A percentile compares a stretch with the other conserved stretches of the same genome.
phyloP scores from a whole-genome alignment of 495 filamentous ascomycete genomes.

The Parachaetomium inaequale region DNA sequence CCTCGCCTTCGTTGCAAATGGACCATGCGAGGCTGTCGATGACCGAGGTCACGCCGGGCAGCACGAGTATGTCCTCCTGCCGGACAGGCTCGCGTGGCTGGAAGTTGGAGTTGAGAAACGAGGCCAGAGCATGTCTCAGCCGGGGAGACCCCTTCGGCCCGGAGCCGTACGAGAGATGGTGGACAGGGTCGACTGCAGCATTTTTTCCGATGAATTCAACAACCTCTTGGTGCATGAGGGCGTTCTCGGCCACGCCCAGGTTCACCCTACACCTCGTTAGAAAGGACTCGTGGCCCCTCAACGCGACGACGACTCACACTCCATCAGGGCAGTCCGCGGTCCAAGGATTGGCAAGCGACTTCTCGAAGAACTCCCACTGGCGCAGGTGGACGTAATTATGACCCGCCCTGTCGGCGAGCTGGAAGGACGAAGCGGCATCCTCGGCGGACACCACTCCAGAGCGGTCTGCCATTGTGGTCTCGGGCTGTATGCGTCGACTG shows the following conservation, averaged over 20 bases:
- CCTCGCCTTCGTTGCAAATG: slow-evolving; percentile 32
- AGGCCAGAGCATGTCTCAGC: slow-evolving; percentile 27
- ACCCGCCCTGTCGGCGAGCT: slow-evolving; percentile 11
- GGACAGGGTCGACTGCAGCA: slow-evolving; percentile 15
- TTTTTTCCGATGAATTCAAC: slow-evolving; percentile 23
- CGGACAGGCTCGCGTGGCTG: slow-evolving; percentile 14
- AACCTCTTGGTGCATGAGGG: slow-evolving; percentile 22
- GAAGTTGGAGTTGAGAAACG: slow-evolving; percentile 31
- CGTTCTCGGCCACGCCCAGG: slow-evolving; percentile 25
- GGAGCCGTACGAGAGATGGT: slow-evolving; percentile 32
- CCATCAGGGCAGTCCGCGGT: slow-evolving; percentile 19
- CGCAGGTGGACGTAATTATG: slow-evolving; percentile 14
- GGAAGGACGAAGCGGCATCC: slow-evolving; percentile 3
- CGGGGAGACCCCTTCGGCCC: slow-evolving; percentile 27
- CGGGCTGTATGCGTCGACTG: too few species aligned
- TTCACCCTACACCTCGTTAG: slow-evolving; percentile 16
- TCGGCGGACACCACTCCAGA: background rate
- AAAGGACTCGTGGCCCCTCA: background rate
- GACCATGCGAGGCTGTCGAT: slow-evolving; percentile 32
- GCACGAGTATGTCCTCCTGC: slow-evolving; percentile 26
- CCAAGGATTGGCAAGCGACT: slow-evolving; percentile 19
- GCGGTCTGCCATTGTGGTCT: too few species aligned
- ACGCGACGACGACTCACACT: too few species aligned
- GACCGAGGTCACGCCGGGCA: slow-evolving; percentile 30
- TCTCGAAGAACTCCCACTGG: slow-evolving; percentile 18